Evolutionary conservation across 495 filamentous ascomycete genomes (phyloP), one percentile per base, ranked within the genome.

Genomic region (Penicillium egyptiacum): DNA sequence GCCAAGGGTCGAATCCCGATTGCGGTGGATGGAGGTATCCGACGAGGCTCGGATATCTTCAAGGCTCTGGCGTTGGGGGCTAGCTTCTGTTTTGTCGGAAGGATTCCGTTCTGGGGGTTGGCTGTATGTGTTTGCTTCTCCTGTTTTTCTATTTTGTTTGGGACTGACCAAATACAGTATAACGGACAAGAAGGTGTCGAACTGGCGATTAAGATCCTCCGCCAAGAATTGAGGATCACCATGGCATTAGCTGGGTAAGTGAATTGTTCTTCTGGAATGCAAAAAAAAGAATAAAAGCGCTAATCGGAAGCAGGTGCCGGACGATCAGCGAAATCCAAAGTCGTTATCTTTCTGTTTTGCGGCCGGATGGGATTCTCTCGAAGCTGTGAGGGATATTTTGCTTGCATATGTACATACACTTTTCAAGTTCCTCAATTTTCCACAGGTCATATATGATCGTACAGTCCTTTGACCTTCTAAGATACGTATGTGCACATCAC

Each of bases 11-110:
- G 83, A 58, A 89, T 97, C 55, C 89, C 92, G 63, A 76, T 98
- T 30, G 93, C 81, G 62, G 71, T 96, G 48, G 93, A 98, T 70
- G 92, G 92, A 35, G 93, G 93, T 31, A 81, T 96, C 28, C 81
- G 93, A 9, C 81, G 92, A 33, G 92, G 88, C 12, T 92, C 92
- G 0, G 93, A 97, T 73, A 93, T 97, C 60, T 86, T 96, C 75
- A 96, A 96, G 70, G 92, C 93, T 41, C 73, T 97, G 20, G 96
- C 93, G 57, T 75, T 98, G 4, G 93, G 93, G 14, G 93, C 93
- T 0, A 87, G 79, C 59, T 88, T 85, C 37, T 90, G 92, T 5
- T 89, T 91, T 20, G 86, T 92, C 53, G 92, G 92, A 5, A 70
- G 91, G 14, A 39, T 92, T 87, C 80, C 73, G 86, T 69, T 96